These are phyloP conservation scores for Fusarium decemcellulare DNA, from an alignment of 2,329 filamentous ascomycete genomes.

Conservation along the genomic window DNA sequence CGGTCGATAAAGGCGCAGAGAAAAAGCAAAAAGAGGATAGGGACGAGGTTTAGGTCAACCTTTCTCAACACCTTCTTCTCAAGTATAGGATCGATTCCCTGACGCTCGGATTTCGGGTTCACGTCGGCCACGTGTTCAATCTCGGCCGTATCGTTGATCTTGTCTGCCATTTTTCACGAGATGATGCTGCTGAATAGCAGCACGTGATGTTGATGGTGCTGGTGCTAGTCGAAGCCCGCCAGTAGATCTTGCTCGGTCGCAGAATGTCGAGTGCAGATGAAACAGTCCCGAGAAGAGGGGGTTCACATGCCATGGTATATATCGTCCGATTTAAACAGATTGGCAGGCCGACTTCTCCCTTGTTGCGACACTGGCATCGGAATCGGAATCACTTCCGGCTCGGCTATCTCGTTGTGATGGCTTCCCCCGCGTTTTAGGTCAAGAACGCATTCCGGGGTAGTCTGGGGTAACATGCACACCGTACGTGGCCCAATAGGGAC, in stretches of 20 bases:
- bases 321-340: not conserved
- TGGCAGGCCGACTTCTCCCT: not conserved
- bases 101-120: not conserved
- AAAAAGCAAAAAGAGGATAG: slow-evolving; percentile 8
- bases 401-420: not conserved
- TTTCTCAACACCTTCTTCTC: slow-evolving; percentile 15
- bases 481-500: not conserved
- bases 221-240: not conserved
- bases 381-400: slow-evolving; percentile 4
- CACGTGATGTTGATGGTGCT: not conserved
- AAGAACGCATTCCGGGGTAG: not conserved
- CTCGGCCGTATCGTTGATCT: not conserved
- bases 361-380: not conserved
- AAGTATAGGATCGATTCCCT: not conserved
- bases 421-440: not conserved
- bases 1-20: slow-evolving; percentile 17
- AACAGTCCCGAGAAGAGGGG: not conserved
- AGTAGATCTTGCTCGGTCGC: not conserved
- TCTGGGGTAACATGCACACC: not conserved
- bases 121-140: slow-evolving; percentile 4
- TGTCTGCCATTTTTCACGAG: slow-evolving; percentile 8
- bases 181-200: not conserved
- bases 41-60: slow-evolving; percentile 8
- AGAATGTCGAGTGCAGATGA: not conserved
- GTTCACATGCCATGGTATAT: not conserved